Evolutionary conservation across 495 filamentous ascomycete species (phyloP), one percentile per base, ranked within the genome.

Genomic region (Apodospora peruviana): DNA sequence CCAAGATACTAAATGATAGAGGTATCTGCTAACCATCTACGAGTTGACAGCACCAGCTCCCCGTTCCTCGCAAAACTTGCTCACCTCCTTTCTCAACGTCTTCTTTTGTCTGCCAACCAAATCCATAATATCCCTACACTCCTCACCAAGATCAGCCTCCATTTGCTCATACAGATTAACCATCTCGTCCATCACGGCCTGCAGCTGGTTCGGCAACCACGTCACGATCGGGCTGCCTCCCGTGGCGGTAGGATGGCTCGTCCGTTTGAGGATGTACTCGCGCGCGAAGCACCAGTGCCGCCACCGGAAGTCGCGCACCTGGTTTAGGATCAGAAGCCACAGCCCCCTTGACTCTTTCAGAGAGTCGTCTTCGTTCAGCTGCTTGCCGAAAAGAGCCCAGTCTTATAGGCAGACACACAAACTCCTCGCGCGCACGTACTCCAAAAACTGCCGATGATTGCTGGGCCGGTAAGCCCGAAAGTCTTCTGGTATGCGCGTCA

Each of bases 211-310:
- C 2, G 88, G 89, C 27, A 94, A 74, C 88, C 89, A 94, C 17
- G 86, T 91, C 11, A 96, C 86, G 49, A 96, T 95, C 1, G 90
- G 90, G 59, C 87, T 91, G 1, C 90, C 90, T 1, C 90, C 90
- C 0, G 90, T 96, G 4, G 90, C 90, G 22, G 86, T 91, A 0
- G 90, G 89, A 58, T 96, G 87, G 0, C 70, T 73, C 0, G 87
- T 93, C 48, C 82, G 77, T 59, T 87, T 88, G 46, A 96, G 78
- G 50, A 96, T 95, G 55, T 96, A 96, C 74, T 96, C 90, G 18
- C 88, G 73, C n/a, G 89, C 89, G 57, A 96, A 95, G 52, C 90
- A 82, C 90, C 90, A 96, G 59, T 95, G 90, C 3, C 90, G 76
- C 90, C 90, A 96, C 50, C 90, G 72, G 70, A 95, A 96, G 57